A percentile compares a stretch with the other conserved stretches of the same genome.
phyloP scores from a whole-genome alignment of 2,329 filamentous ascomycete genomes.

The Alternaria atra region DNA sequence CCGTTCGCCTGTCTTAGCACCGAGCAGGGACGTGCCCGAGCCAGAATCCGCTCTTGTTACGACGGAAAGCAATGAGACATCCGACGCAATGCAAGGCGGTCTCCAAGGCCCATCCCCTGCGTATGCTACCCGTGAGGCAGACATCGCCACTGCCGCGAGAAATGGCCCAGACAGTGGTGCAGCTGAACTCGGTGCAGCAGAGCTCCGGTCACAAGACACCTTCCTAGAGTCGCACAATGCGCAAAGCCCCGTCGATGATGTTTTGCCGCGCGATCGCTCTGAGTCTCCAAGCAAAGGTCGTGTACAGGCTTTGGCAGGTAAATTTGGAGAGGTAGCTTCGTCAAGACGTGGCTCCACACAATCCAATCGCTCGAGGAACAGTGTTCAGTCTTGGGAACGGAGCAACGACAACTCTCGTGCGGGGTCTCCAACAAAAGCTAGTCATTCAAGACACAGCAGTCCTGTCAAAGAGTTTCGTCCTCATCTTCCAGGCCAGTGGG shows the following conservation, averaged over 20 bases:
- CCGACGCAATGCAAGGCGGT: constrained; percentile 37
- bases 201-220: constrained; percentile 44
- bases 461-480: constrained; percentile 57
- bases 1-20: constrained; percentile 64
- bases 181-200: constrained; percentile 38
- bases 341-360: constrained; percentile 58
- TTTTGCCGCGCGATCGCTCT: constrained; percentile 46
- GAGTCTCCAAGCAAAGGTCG: constrained; percentile 60
- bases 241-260: constrained; percentile 40
- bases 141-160: constrained; percentile 45
- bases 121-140: constrained; percentile 49
- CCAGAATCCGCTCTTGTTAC: constrained; percentile 60
- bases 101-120: constrained; percentile 32
- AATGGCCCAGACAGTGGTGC: constrained; percentile 31
- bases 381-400: constrained; percentile 51
- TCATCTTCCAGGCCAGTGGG: constrained; percentile 63
- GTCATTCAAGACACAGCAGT: constrained; percentile 48
- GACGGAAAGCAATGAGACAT: constrained; percentile 48
- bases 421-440: constrained; percentile 42
- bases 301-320: constrained; percentile 62
- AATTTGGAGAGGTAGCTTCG: constrained; percentile 57
- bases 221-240: constrained; percentile 49
- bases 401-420: constrained; percentile 50
- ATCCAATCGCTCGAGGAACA: constrained; percentile 54
- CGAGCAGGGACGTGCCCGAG: constrained; percentile 55